Evolutionary conservation across 2,329 filamentous ascomycete genomes (phyloP).

Genomic region (Beauveria pseudobassiana): DNA sequence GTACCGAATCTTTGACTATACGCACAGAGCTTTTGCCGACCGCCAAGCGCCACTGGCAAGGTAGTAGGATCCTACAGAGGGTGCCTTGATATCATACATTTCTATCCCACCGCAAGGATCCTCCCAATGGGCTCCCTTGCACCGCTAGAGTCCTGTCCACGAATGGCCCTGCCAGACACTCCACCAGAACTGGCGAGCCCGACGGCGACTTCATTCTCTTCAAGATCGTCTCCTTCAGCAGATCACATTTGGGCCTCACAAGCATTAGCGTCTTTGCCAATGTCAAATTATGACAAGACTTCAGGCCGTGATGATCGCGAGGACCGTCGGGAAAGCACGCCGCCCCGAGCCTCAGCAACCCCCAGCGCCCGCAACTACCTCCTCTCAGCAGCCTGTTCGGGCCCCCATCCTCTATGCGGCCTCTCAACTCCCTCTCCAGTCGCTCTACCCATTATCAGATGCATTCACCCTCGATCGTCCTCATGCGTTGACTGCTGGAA

Average conservation of each 20-base stretch:
- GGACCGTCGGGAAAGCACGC: constrained; percentile 22
- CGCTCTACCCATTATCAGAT: constrained; percentile 34
- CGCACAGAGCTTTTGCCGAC: neutral
- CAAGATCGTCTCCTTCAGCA: constrained; percentile 34
- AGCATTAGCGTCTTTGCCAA: constrained; percentile 43
- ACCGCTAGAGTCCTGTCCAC: constrained; percentile 42
- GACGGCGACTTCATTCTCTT: constrained; percentile 39
- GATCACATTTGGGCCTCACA: constrained; percentile 21
- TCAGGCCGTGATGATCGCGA: constrained; percentile 29
- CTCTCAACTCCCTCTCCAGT: constrained; percentile 38
- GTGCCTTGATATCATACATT: neutral
- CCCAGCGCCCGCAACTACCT: constrained; percentile 41
- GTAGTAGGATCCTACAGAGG: neutral
- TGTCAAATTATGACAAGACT: constrained; percentile 50
- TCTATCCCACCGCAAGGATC: neutral
- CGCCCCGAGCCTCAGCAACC: constrained; percentile 18
- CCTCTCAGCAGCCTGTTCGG: constrained; percentile 51
- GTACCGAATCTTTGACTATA: neutral
- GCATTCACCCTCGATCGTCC: constrained; percentile 42
- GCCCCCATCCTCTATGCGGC: constrained; percentile 35
- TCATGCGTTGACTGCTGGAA: constrained; percentile 13
- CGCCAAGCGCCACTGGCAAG: neutral
- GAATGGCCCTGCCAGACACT: constrained; percentile 44
- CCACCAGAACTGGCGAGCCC: constrained; percentile 48
- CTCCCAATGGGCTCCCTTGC: constrained; percentile 50